Conservation (phyloP, 345 rosid species). For the Abelmoschus esculentus region DNA sequence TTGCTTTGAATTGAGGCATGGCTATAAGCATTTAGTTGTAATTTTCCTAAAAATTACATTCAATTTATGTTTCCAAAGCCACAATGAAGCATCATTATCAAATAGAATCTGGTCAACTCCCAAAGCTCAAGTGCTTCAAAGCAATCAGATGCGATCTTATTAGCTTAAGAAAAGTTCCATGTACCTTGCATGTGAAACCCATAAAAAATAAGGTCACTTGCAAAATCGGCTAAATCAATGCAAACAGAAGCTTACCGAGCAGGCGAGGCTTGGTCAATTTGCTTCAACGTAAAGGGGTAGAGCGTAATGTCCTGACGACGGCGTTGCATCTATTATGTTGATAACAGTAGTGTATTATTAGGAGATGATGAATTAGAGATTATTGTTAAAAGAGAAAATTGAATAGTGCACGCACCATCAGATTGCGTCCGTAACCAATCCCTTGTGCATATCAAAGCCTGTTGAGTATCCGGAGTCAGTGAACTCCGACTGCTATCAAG, state of each 20-base stretch:
- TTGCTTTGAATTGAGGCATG: not conserved
- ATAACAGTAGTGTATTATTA: slow-evolving; percentile 2
- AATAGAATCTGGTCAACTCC: slow-evolving; percentile 2
- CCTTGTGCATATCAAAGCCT: slow-evolving; percentile 77
- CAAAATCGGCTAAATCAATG: not conserved
- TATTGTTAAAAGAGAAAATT: not conserved
- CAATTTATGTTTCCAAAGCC: not conserved
- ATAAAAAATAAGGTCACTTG: not conserved
- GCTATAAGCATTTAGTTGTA: not conserved
- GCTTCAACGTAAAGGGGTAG: slow-evolving; percentile 26
- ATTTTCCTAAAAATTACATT: not conserved
- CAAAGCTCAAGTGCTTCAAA: not conserved
- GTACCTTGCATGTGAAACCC: slow-evolving; percentile 25
- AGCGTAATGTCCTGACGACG: slow-evolving; percentile 36
- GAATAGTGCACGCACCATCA: slow-evolving; percentile 36
- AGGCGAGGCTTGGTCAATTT: slow-evolving; percentile 8
- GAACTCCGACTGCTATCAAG: slow-evolving; percentile 52
- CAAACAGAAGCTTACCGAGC: slow-evolving; percentile 19
- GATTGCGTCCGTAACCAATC: slow-evolving; percentile 67
- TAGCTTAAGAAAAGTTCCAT: slow-evolving; percentile 13
- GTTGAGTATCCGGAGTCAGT: slow-evolving; percentile 53
- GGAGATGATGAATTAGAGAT: not conserved
- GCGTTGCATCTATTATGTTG: slow-evolving; percentile 27
- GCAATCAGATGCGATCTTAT: slow-evolving; percentile 4
- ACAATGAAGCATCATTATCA: not conserved